Evolutionary conservation across 106 monocot genomes (phyloP).

Genomic region (Dendrobium nobile): DNA sequence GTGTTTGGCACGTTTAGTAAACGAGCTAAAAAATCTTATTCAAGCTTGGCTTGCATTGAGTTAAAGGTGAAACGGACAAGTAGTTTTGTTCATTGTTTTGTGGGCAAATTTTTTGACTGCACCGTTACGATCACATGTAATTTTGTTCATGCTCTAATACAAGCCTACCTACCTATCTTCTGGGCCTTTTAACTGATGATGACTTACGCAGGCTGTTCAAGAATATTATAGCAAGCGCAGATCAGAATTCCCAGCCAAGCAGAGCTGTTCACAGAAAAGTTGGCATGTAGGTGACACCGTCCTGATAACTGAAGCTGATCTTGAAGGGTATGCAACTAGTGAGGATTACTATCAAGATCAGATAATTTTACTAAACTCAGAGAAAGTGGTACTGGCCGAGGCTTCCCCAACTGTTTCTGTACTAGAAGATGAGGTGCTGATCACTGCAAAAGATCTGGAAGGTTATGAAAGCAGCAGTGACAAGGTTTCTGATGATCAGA

Average conservation of each 20-base stretch:
- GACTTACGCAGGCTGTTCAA: slow-evolving; percentile 42
- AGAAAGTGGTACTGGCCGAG: background rate
- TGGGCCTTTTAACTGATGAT: background rate
- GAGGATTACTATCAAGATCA: slow-evolving; percentile 7
- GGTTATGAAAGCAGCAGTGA: slow-evolving; percentile 7
- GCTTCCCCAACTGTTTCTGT: slow-evolving; percentile 2
- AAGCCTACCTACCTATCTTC: background rate
- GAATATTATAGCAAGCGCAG: slow-evolving; percentile 31
- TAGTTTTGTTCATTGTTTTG: too few species aligned
- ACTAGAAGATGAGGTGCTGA: slow-evolving; percentile 13
- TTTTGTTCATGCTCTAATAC: background rate
- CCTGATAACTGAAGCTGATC: slow-evolving; percentile 49
- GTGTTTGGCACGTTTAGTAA: too few species aligned
- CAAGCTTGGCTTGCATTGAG: too few species aligned
- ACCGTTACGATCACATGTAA: background rate
- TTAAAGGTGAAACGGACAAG: too few species aligned
- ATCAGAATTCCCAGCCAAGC: slow-evolving; percentile 31
- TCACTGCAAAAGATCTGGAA: slow-evolving; percentile 21
- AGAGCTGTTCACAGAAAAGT: background rate
- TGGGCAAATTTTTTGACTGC: too few species aligned
- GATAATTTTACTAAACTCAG: background rate
- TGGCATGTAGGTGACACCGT: slow-evolving; percentile 28
- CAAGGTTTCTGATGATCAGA: too few species aligned
- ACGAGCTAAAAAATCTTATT: too few species aligned
- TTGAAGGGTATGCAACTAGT: slow-evolving; percentile 42